A percentile compares a stretch with the other conserved stretches of the same genome.
These are phyloP conservation scores for Glomus cerebriforme DNA, from an alignment of 192 early-diverging fungal genomes.

Conservation along the genomic window DNA sequence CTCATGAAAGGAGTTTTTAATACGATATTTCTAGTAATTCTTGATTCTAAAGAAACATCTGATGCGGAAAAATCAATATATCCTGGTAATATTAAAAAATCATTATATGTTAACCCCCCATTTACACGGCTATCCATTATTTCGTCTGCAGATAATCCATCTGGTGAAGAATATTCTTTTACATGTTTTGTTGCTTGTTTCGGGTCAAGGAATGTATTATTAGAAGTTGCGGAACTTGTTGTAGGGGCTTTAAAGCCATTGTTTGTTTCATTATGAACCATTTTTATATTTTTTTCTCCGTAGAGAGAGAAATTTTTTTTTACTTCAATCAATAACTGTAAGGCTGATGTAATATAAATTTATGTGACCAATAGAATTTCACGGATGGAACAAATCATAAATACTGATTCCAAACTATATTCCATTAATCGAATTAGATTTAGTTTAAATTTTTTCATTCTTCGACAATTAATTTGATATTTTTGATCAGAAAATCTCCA, in stretches of 20 bases:
- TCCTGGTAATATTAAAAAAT: slow-evolving; percentile 96
- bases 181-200: slow-evolving; percentile 36
- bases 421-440: too few relatives aligned
- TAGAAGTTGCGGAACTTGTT: neutral
- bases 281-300: too few relatives aligned
- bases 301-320: too few relatives aligned
- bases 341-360: too few relatives aligned
- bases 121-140: slow-evolving; percentile 78
- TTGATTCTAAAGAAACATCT: slow-evolving; percentile 75
- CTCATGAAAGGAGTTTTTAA: slow-evolving; percentile 95
- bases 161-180: slow-evolving; percentile 45
- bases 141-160: slow-evolving; percentile 84
- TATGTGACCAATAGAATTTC: too few relatives aligned
- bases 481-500: too few relatives aligned
- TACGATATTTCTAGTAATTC: slow-evolving; percentile 86
- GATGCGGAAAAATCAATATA: slow-evolving; percentile 92
- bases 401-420: too few relatives aligned
- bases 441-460: too few relatives aligned
- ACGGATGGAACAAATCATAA: too few relatives aligned
- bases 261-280: neutral
- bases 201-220: slow-evolving; percentile 33
- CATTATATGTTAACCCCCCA: slow-evolving; percentile 98
- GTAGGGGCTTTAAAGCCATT: neutral
- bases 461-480: too few relatives aligned
- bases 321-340: too few relatives aligned